Conservation (phyloP, 2,329 filamentous ascomycete genomes). For the Coniella lustricola region DNA sequence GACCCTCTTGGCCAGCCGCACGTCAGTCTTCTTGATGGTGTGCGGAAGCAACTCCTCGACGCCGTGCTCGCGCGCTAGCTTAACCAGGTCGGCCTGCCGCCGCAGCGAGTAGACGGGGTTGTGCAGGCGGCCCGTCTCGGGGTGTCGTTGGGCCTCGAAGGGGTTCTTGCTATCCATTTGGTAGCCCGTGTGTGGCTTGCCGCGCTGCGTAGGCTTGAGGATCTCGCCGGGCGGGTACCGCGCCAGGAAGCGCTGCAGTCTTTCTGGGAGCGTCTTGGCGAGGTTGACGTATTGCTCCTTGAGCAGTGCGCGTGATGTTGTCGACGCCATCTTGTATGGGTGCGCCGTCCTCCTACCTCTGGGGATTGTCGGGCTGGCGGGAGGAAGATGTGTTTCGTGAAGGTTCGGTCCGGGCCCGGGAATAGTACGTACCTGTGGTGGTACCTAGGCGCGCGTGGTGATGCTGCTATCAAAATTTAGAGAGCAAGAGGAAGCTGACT, state of each 20-base stretch:
- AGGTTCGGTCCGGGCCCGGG: too few species aligned
- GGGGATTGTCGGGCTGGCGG: slow-evolving; percentile 14
- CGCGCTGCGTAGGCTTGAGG: slow-evolving; percentile 33
- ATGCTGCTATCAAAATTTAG: slow-evolving; percentile 12
- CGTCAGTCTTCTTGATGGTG: slow-evolving; percentile 67
- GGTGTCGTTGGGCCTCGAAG: slow-evolving; percentile 74
- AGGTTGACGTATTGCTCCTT: slow-evolving; percentile 43
- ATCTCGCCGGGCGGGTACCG: slow-evolving; percentile 72
- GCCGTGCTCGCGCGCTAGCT: slow-evolving; percentile 70
- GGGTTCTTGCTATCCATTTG: slow-evolving; percentile 62
- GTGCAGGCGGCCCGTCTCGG: slow-evolving; percentile 73
- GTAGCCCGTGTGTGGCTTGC: slow-evolving; percentile 38
- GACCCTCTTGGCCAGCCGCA: slow-evolving; percentile 62
- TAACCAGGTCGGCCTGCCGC: slow-evolving; percentile 84
- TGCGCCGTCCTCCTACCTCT: slow-evolving; percentile 15
- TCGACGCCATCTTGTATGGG: slow-evolving; percentile 17
- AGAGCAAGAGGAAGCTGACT: background rate
- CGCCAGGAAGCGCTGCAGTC: slow-evolving; percentile 79
- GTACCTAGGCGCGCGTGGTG: too few species aligned
- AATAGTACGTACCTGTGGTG: too few species aligned
- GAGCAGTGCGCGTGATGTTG: slow-evolving; percentile 14
- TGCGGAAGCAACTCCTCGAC: slow-evolving; percentile 75
- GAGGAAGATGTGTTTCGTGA: background rate
- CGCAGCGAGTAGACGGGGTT: slow-evolving; percentile 76
- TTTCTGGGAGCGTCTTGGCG: slow-evolving; percentile 66